Conservation (phyloP, 2,329 filamentous ascomycete genomes). For the Penicillium corylophilum region DNA sequence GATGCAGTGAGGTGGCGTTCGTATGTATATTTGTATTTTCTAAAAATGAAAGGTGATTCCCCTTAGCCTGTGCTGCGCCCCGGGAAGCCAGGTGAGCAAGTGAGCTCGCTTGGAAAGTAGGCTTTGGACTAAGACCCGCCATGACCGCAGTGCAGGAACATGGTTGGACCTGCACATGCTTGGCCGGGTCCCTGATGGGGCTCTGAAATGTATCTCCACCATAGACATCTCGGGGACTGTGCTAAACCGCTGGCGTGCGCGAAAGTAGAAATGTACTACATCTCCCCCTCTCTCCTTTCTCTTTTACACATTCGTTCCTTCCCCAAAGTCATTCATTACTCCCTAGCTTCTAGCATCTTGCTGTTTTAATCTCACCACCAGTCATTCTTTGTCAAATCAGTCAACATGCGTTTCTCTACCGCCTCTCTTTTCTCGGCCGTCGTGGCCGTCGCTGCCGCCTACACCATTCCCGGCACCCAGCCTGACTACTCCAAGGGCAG, state of each 20-base stretch:
- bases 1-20: too few relatives aligned
- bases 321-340: slow-evolving; percentile 25
- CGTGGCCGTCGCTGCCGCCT: slow-evolving; percentile 39
- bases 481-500: slow-evolving; percentile 38
- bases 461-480: too few relatives aligned
- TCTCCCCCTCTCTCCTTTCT: slow-evolving; percentile 14
- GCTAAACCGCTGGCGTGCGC: too few relatives aligned
- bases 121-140: slow-evolving; percentile 3
- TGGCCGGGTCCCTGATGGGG: slow-evolving; percentile 4
- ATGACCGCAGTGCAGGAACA: background rate
- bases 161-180: background rate
- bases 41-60: background rate
- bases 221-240: background rate
- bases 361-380: slow-evolving; percentile 16
- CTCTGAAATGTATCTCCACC: slow-evolving; percentile 2
- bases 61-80: background rate
- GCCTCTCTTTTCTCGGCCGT: slow-evolving; percentile 39
- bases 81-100: background rate
- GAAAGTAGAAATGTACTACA: slow-evolving; percentile 14
- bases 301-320: slow-evolving; percentile 18
- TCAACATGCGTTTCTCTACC: slow-evolving; percentile 42
- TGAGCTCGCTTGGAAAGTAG: slow-evolving; percentile 9
- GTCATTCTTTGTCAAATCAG: slow-evolving; percentile 27
- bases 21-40: background rate
- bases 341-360: slow-evolving; percentile 13